Base-by-base conservation (phyloP, 371 early-diverging fungal species). In the Syncephalastrum sp. region DNA sequence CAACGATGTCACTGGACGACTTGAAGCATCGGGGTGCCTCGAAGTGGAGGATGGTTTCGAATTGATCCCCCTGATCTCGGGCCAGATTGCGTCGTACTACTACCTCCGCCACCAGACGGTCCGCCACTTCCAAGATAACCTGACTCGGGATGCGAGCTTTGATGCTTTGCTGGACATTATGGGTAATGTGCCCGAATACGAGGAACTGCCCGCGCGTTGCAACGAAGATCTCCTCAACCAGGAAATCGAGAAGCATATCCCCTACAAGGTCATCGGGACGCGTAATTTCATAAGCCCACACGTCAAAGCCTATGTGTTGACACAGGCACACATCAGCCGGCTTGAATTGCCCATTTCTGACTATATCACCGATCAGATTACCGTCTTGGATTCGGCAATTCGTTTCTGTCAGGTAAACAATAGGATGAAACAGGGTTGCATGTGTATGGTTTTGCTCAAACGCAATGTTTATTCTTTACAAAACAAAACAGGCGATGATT, bases 291-390 rank as follows among this genome's bases (percentile, higher is more conserved):
- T 84, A 47, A 86, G 83, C 54, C 95, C 97, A 5, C 93, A 95
- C 61, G 88, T 90, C 44, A 96, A 97, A 72, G 87, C 94, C 0
- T 91, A 88, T 67, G 72, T 97, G 54, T 71, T 98, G n/a, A 70
- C 96, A 8, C 94, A 95, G 58, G 89, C 91, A 0, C 93, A 95
- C 65, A 69, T 97, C 59, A 72, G 81, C 24, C 77, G 94, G 8
- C 66, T 82, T 8, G 73, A 70, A 27, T 56, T 88, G 23, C 90
- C 95, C 4, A 87, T 91, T 14, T 83, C 89, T 50, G 98, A 98
- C 71, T 97, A 93, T 63, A 80, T 83, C 38, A 95, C 96, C 0
- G 98, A 98, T 67, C 89, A 90, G 8, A 84, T 89, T n/a, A 88
- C 93, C 0, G 93, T 98, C 3, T 70, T 98, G 29, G 97, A 97